Evolutionary conservation across 2,329 filamentous ascomycete species (phyloP).

Genomic region (Pestalotiopsis sp.): DNA sequence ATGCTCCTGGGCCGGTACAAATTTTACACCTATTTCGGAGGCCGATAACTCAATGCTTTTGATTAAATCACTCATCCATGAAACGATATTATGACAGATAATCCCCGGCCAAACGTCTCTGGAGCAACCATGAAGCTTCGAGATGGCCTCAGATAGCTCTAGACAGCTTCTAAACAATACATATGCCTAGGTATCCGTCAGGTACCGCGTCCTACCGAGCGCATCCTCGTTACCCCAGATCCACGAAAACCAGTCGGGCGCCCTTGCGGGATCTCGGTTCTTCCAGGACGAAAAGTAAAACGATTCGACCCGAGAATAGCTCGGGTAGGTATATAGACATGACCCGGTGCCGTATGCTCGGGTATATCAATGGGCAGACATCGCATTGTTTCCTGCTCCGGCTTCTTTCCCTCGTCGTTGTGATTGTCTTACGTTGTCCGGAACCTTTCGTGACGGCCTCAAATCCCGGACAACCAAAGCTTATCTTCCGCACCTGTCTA

Average conservation of each 20-base stretch:
- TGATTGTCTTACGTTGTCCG: not conserved
- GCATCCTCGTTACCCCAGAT: conserved; percentile 11
- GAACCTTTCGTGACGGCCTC: not conserved
- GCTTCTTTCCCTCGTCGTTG: not conserved
- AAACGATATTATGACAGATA: conserved; percentile 5
- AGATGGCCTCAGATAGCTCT: not conserved
- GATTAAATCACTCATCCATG: conserved; percentile 11
- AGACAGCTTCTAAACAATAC: conserved; percentile 1
- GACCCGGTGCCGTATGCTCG: conserved; percentile 1
- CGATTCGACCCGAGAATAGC: conserved; percentile 12
- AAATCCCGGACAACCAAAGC: not conserved
- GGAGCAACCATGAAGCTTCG: conserved; percentile 5
- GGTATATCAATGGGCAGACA: conserved; percentile 4
- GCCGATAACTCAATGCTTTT: not conserved
- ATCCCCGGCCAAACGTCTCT: conserved; percentile 2
- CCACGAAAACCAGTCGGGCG: conserved; percentile 12
- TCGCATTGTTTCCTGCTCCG: not conserved
- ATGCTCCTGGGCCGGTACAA: not conserved
- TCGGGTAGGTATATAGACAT: not conserved
- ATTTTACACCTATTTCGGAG: conserved; percentile 12
- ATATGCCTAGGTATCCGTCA: not conserved
- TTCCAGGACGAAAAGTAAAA: conserved; percentile 2
- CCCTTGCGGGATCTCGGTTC: conserved; percentile 10
- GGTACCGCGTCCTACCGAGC: conserved; percentile 10
- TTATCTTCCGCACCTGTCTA: not conserved